A percentile compares a stretch with the other conserved stretches of the same genome.
These are phyloP conservation scores for Panus rudis DNA, from an alignment of 768 basidiomycete genomes.

Conservation along the genomic window DNA sequence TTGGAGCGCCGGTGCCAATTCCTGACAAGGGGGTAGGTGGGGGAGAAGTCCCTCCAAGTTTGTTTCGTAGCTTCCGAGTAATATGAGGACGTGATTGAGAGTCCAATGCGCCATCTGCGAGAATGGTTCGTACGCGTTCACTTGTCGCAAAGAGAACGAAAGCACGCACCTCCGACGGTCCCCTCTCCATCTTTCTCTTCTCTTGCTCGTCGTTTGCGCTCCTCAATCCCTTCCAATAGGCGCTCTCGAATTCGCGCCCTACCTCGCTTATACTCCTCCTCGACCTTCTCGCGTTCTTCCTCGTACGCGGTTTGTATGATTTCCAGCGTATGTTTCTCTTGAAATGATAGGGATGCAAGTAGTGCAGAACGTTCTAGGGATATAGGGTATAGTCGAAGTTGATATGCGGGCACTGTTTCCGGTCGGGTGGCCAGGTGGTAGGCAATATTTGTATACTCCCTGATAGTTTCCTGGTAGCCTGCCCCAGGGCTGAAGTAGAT, in stretches of 20 bases:
- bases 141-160: conserved; percentile 3
- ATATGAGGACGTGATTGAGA: conserved; percentile 72
- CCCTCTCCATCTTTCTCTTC: conserved; percentile 90
- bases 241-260: conserved; percentile 70
- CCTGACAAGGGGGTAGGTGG: conserved; percentile 61
- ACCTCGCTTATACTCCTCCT: conserved; percentile 76
- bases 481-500: conserved; percentile 4
- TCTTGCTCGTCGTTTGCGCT: conserved; percentile 66
- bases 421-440: conserved; percentile 64
- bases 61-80: conserved; percentile 80
- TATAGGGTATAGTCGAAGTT: conserved; percentile 64
- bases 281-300: conserved; percentile 72
- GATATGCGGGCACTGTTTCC: conserved; percentile 57
- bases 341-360: conserved; percentile 55
- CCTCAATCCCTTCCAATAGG: conserved; percentile 79
- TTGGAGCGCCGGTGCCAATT: conserved; percentile 13
- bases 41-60: conserved; percentile 62
- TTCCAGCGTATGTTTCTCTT: conserved; percentile 64
- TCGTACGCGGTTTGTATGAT: conserved; percentile 65
- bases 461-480: conserved; percentile 32
- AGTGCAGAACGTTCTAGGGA: conserved; percentile 73
- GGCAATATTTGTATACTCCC: conserved; percentile 49
- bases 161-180: conserved; percentile 52
- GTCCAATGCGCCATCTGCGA: conserved; percentile 63
- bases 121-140: background rate